These are phyloP conservation scores for Phylloporus sp. DNA, from an alignment of 768 basidiomycete genomes.

Conservation along the genomic window DNA sequence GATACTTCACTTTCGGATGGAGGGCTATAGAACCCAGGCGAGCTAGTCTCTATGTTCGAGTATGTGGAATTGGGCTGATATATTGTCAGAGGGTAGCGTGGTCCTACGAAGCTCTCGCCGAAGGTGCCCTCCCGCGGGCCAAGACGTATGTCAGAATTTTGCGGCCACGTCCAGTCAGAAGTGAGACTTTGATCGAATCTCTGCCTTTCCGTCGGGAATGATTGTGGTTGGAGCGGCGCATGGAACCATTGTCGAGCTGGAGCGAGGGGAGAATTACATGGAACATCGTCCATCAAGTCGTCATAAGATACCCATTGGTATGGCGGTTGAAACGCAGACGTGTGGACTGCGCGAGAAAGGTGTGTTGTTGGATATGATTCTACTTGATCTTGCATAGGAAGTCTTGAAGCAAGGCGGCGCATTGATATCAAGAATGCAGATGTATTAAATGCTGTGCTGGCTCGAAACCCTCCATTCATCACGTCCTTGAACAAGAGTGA, in stretches of 20 bases:
- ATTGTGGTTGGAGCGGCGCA: slow-evolving; percentile 20
- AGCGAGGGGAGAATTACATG: slow-evolving; percentile 13
- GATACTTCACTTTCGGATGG: slow-evolving; percentile 9
- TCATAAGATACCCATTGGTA: slow-evolving; percentile 15
- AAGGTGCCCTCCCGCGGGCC: slow-evolving; percentile 4
- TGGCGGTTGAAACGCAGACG: slow-evolving; percentile 15
- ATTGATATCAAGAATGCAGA: slow-evolving; percentile 29
- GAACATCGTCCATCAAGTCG: slow-evolving; percentile 3
- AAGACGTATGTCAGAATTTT: slow-evolving; percentile 7
- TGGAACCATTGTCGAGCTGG: slow-evolving; percentile 31
- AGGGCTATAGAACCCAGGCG: slow-evolving; percentile 4
- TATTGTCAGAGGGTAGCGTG: slow-evolving; percentile 5
- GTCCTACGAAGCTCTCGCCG: slow-evolving; percentile 7
- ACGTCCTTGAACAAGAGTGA: slow-evolving; percentile 12
- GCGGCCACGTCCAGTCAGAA: slow-evolving; percentile 19
- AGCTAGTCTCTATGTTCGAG: slow-evolving; percentile 4
- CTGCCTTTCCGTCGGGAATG: slow-evolving; percentile 14
- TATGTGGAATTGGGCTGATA: slow-evolving; percentile 5
- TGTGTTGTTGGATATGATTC: slow-evolving; percentile 14
- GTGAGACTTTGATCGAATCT: slow-evolving; percentile 1
- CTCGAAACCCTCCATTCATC: slow-evolving; percentile 9
- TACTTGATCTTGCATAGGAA: slow-evolving; percentile 19
- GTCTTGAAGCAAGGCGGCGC: slow-evolving; percentile 31
- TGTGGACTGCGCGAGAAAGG: slow-evolving; percentile 8
- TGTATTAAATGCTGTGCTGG: slow-evolving; percentile 8